phyloP scores from a whole-genome alignment of 2,329 filamentous ascomycete genomes.

The Phyllosticta capitalensis region DNA sequence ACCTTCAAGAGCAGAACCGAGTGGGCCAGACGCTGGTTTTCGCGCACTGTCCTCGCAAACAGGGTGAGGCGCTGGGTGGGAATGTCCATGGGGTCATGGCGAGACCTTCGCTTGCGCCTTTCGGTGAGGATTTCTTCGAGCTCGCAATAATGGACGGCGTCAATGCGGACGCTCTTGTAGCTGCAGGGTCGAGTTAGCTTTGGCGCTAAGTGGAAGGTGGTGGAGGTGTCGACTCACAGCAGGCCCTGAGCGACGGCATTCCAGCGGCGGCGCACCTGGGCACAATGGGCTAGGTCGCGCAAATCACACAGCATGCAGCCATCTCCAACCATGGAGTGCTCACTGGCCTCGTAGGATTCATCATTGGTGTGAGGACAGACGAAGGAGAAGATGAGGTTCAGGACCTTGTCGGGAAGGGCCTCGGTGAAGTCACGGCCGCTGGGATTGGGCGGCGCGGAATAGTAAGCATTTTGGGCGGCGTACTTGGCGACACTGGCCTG shows the following conservation, averaged over 20 bases:
- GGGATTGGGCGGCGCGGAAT: conserved; percentile 18
- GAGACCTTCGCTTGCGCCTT: conserved; percentile 44
- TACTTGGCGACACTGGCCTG: conserved; percentile 7
- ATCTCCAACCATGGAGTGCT: conserved; percentile 67
- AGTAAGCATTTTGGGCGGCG: conserved; percentile 18
- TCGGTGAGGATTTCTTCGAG: conserved; percentile 74
- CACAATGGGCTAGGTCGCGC: conserved; percentile 75
- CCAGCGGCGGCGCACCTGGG: conserved; percentile 67
- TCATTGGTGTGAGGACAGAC: conserved; percentile 79
- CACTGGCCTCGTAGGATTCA: conserved; percentile 69
- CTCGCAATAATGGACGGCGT: conserved; percentile 88
- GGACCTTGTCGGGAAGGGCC: conserved; percentile 55
- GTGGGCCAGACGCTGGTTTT: conserved; percentile 60
- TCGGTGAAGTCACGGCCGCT: conserved; percentile 33
- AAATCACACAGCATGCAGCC: conserved; percentile 91
- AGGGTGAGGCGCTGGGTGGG: conserved; percentile 66
- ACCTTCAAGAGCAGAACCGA: conserved; percentile 74
- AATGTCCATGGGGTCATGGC: conserved; percentile 70
- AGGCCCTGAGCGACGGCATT: conserved; percentile 44
- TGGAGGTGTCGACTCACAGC: conserved; percentile 46
- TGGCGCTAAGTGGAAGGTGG: conserved; percentile 12
- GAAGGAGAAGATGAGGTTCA: conserved; percentile 67
- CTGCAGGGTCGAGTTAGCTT: conserved; percentile 35
- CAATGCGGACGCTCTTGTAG: conserved; percentile 84
- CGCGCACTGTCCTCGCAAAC: conserved; percentile 71